Conservation (phyloP, 2,329 filamentous ascomycete genomes). For the Ceratocystis papillata region DNA sequence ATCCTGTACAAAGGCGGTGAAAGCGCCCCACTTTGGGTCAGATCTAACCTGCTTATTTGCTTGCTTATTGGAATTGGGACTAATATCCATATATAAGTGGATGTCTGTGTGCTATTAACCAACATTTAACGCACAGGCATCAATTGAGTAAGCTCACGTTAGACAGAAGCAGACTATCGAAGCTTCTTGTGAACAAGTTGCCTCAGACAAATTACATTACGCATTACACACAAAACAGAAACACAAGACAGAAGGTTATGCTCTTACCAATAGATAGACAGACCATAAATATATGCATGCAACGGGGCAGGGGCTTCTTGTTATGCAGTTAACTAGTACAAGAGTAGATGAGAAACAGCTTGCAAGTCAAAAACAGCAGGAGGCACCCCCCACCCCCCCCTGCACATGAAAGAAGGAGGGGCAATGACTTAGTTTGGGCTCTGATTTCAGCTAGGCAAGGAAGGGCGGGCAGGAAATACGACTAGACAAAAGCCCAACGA, state of each 20-base stretch:
- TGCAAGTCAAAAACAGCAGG: neutral
- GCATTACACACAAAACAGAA: neutral
- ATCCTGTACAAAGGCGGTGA: constrained; percentile 10
- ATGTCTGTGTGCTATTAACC: neutral
- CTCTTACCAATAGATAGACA: no score
- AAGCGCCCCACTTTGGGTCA: neutral
- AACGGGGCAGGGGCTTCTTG: neutral
- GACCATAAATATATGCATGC: neutral
- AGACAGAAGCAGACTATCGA: neutral
- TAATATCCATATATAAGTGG: constrained; percentile 1
- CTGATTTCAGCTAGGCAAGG: constrained; percentile 8
- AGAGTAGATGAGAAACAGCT: neutral
- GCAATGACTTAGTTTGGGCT: constrained; percentile 3
- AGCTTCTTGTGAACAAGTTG: neutral
- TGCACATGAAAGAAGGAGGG: neutral
- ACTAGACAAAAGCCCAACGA: neutral
- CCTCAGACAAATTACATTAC: neutral
- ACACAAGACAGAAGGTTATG: neutral
- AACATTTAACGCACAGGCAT: neutral
- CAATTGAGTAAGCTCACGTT: constrained; percentile 3
- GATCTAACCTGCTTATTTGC: neutral
- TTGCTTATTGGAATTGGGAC: neutral
- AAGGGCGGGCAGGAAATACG: neutral
- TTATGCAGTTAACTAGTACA: neutral
- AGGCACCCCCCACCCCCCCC: neutral